phyloP scores from a whole-genome alignment of 2,329 filamentous ascomycete genomes.

The Alternaria longipes region DNA sequence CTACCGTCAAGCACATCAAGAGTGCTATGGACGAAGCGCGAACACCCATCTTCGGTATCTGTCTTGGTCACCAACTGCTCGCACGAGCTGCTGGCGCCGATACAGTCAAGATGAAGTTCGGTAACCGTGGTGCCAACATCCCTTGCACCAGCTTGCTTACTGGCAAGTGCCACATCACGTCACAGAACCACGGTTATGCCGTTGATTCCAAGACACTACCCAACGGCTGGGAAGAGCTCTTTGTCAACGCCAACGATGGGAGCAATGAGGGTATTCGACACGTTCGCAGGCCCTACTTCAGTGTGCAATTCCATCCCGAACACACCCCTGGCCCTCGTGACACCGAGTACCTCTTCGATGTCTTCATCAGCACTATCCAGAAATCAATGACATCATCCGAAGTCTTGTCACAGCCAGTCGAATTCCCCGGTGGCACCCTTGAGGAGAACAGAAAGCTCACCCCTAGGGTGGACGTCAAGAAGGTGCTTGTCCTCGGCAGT shows the following conservation, averaged over 20 bases:
- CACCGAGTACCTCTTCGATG: slow-evolving; percentile 96
- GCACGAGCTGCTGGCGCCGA: slow-evolving; percentile 85
- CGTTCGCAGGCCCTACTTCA: slow-evolving; percentile 86
- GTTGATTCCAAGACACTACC: slow-evolving; percentile 83
- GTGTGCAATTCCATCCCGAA: slow-evolving; percentile 99
- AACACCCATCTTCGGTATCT: slow-evolving; percentile 94
- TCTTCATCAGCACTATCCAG: slow-evolving; percentile 88
- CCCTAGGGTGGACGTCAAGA: slow-evolving; percentile 86
- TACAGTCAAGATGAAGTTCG: slow-evolving; percentile 98
- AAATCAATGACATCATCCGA: slow-evolving; percentile 73
- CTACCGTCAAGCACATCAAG: slow-evolving; percentile 81
- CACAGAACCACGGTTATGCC: slow-evolving; percentile 96
- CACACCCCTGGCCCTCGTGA: slow-evolving; percentile 94
- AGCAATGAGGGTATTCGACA: slow-evolving; percentile 99
- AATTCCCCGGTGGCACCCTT: slow-evolving; percentile 84
- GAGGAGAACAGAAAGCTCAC: slow-evolving; percentile 80
- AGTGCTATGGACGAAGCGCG: slow-evolving; percentile 78
- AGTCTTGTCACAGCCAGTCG: slow-evolving; percentile 75
- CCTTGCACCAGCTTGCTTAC: slow-evolving; percentile 96
- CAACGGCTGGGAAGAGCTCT: slow-evolving; percentile 87
- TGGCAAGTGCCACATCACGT: slow-evolving; percentile 97
- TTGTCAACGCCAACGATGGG: slow-evolving; percentile 97
- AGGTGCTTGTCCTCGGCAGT: slow-evolving; percentile 91
- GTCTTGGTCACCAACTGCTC: slow-evolving; percentile 91
- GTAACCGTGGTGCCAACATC: slow-evolving; percentile 98